Evolutionary conservation across 148 eudicot species (phyloP).

Genomic region (Amaranthus palmeri): DNA sequence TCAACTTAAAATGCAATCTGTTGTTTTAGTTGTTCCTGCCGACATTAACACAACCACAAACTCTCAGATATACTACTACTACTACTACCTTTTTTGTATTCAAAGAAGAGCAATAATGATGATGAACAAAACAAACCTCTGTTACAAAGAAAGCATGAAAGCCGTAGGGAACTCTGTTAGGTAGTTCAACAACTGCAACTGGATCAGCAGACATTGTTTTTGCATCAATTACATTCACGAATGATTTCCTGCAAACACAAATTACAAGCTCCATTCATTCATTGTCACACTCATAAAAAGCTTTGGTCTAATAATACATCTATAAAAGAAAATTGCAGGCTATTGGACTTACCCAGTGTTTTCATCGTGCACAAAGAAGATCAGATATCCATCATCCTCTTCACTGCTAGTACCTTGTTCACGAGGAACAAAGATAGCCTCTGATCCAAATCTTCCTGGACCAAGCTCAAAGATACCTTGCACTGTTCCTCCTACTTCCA

Average conservation of each 20-base stretch:
- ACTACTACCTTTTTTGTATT: not conserved
- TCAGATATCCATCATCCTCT: conserved; percentile 96
- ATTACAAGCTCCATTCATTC: not conserved
- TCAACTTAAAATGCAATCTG: conserved; percentile 36
- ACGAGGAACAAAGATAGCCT: conserved; percentile 83
- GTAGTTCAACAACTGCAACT: conserved; percentile 83
- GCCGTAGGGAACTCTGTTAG: conserved; percentile 85
- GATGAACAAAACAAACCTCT: conserved; percentile 49
- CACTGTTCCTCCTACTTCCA: conserved; percentile 85
- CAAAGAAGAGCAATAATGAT: not conserved
- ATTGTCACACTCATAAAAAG: not conserved
- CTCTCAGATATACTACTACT: not conserved
- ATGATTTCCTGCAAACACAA: conserved; percentile 56
- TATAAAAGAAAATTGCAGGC: not conserved
- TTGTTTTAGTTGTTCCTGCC: conserved; percentile 81
- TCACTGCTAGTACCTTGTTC: conserved; percentile 53
- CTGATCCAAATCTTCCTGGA: conserved; percentile 85
- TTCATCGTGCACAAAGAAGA: conserved; percentile 88
- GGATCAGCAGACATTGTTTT: conserved; percentile 93
- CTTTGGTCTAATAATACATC: not conserved
- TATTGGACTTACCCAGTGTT: conserved; percentile 52
- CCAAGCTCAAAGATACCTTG: conserved; percentile 81
- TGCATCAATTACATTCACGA: conserved; percentile 83
- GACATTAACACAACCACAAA: not conserved
- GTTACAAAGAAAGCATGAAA: conserved; percentile 95